Evolutionary conservation across 2,329 filamentous ascomycete species (phyloP).

Genomic region (Magnaporthiopsis incrustans): DNA sequence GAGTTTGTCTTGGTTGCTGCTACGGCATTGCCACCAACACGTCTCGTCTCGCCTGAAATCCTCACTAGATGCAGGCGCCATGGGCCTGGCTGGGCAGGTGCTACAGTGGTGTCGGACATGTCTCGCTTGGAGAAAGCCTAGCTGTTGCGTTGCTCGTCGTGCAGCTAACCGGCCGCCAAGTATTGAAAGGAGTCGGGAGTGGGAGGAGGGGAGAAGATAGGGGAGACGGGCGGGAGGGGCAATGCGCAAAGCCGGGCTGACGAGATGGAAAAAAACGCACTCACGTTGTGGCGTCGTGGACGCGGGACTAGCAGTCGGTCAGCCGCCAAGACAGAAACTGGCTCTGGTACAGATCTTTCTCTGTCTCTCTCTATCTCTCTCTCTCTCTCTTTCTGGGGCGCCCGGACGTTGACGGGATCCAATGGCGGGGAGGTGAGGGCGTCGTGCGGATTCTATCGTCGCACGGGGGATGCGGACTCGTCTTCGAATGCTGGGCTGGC

Average conservation of each 20-base stretch:
- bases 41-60: background rate
- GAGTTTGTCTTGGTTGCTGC: background rate
- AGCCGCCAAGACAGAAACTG: background rate
- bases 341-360: background rate
- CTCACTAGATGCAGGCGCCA: background rate
- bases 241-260: background rate
- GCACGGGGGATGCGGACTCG: background rate
- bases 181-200: background rate
- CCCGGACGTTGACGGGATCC: background rate
- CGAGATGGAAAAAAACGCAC: background rate
- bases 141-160: background rate
- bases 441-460: background rate
- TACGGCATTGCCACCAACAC: background rate
- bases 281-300: background rate
- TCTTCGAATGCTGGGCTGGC: background rate
- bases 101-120: background rate
- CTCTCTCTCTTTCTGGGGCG: background rate
- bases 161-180: background rate
- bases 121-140: background rate
- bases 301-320: background rate
- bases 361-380: background rate
- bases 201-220: background rate
- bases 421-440: background rate
- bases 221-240: background rate
- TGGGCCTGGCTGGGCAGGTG: background rate